Percentiles rank a stretch among this genome's conserved stretches.
Conservation (phyloP, 2,329 filamentous ascomycete genomes). For the Daldinia eschscholtzii region DNA sequence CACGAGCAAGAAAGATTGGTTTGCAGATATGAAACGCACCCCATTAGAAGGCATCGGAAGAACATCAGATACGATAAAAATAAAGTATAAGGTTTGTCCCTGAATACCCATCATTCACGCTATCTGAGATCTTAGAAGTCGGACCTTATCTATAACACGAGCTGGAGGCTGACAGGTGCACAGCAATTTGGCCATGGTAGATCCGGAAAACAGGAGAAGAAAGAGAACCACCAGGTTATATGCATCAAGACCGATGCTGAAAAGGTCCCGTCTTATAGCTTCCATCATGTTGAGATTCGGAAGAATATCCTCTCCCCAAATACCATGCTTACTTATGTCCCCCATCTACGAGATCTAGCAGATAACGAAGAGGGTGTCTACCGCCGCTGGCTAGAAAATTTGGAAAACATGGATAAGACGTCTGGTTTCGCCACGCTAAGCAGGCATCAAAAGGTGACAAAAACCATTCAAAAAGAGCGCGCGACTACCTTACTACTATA, state of each 20-base stretch:
- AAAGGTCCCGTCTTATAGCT: constrained; percentile 69
- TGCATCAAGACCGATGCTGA: constrained; percentile 64
- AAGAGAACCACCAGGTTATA: constrained; percentile 58
- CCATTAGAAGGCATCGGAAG: constrained; percentile 50
- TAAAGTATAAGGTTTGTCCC: constrained; percentile 64
- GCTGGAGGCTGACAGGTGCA: constrained; percentile 22
- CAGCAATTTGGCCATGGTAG: constrained; percentile 58
- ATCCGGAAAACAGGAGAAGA: constrained; percentile 59
- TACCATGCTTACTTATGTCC: constrained; percentile 71
- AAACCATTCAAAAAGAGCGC: constrained; percentile 65
- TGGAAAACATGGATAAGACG: constrained; percentile 69
- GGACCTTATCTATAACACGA: neutral
- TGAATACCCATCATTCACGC: neutral
- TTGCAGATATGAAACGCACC: constrained; percentile 59
- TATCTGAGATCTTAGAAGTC: neutral
- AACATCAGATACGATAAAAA: constrained; percentile 59
- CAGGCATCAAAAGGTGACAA: constrained; percentile 63
- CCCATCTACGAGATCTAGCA: constrained; percentile 69
- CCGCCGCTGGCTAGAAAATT: constrained; percentile 67
- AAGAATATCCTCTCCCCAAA: constrained; percentile 72
- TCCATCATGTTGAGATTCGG: constrained; percentile 70
- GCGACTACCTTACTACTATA: constrained; percentile 66
- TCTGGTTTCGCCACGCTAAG: constrained; percentile 69
- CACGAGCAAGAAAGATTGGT: constrained; percentile 61
- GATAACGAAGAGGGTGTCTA: constrained; percentile 69